Base-by-base conservation (phyloP, 306 rosid genomes). In the Corylus avellana region DNA sequence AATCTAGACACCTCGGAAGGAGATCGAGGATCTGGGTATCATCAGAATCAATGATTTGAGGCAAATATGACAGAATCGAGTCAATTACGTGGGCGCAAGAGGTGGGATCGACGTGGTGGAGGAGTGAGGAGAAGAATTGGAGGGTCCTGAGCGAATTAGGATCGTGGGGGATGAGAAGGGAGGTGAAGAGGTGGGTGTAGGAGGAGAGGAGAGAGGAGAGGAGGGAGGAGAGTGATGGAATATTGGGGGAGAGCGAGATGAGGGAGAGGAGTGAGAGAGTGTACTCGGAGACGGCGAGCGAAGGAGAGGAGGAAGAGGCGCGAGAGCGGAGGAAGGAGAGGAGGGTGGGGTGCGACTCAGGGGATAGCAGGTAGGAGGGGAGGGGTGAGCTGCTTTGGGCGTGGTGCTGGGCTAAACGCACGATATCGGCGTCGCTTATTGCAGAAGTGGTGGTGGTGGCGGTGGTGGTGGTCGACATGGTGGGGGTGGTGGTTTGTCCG, bases 11-110 rank as follows among this genome's bases (percentile, higher is more conserved):
- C 54, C 81, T 69, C 8, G 86, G 88, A 20, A 85, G 81, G 25
- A 78, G 84, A 51, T 85, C 86, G 16, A 85, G 78, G 79, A 85
- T 81, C 76, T 85, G 88, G 25, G 81, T 42, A 37, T 64, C 80
- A 0, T 85, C 86, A 6, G 76, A 75, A 58, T 79, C 84, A 6
- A 42, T 32, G 14, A 85, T 75, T 12, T 67, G 58, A 58, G 86
- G 86, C 4, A 75, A 58, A 72, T 78, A 82, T 35, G 76, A 79
- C 0, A 57, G 18, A 25, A 85, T 81, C 7, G 79, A 56, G 6
- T 85, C 84, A 25, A 75, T 44, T 11, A 75, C 51, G 5, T 61
- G 76, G 44, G 73, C 78, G 5, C 82, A 59, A 17, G 50, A 46
- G 49, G 74, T 14, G 20, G 2, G n/a, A 17, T 80, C 76, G 5